Evolutionary conservation across 306 rosid genomes (phyloP), one percentile per base, ranked within the genome.

Genomic region (Trichosanthes cucumerina): DNA sequence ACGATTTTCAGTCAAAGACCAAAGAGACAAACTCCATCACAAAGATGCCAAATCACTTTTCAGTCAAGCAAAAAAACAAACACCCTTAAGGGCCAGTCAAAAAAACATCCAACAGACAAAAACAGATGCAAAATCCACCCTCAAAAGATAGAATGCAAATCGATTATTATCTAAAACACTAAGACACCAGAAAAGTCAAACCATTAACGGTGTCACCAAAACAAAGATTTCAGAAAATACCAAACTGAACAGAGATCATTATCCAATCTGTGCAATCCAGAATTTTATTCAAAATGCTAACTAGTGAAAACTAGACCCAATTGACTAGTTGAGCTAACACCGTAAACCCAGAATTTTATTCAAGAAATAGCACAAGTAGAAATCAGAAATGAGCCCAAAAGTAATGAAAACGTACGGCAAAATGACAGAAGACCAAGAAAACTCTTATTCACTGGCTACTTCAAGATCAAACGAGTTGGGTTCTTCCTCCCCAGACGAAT

Each of bases 341-440:
- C 28, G 36, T 18, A 19, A 63, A 64, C 79, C 7, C 21, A 21
- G 2, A 38, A 76, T 15, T 38, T 57, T 47, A 49, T 3, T 72
- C 6, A 72, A 28, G 41, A 12, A 46, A 16, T 4, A 28, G 33
- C 21, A 21, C 49, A 33, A 53, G 7, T 12, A 21, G 10, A 24
- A 16, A 9, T 15, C n/a, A 60, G 10, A 62, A 41, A 44, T 24
- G 49, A 76, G 81, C 21, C 24, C 47, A 33, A 47, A 65, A n/a
- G 74, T n/a, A 53, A 21, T 13, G 79, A 70, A 84, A 80, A 87
- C 96, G 39, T 86, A 95, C 98, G 98, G 98, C 58, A 92, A 50
- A 79, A 95, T 85, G 8, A 88, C 93, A 78, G 96, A 92, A 78
- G 78, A 33, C 98, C 91, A 92, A 60, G 96, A 85, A 78, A 86